Conservation (phyloP, 805 yeast species). For the Saccharomycodes ludwigii region DNA sequence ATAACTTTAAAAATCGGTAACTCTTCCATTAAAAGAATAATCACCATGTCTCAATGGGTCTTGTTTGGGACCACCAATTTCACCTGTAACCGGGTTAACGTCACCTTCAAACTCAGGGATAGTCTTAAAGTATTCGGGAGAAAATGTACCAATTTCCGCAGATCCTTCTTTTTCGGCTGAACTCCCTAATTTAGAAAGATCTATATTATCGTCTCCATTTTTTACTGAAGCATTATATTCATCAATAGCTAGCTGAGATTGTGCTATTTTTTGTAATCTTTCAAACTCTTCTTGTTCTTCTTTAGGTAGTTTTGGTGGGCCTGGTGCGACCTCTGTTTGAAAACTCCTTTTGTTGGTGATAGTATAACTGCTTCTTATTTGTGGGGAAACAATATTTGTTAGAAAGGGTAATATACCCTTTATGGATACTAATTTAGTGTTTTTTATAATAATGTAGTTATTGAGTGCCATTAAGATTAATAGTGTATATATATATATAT, state of each 20-base stretch:
- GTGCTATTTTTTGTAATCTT: constrained; percentile 66
- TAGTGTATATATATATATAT: too few species aligned
- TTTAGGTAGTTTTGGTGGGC: constrained; percentile 23
- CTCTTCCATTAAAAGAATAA: constrained; percentile 92
- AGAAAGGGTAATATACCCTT: too few species aligned
- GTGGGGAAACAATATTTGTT: too few species aligned
- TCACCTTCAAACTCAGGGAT: constrained; percentile 96
- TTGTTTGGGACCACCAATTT: constrained; percentile 94
- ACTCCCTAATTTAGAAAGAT: constrained; percentile 16
- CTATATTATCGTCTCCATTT: too few species aligned
- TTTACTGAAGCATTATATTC: constrained; percentile 45
- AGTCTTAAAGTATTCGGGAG: constrained; percentile 60
- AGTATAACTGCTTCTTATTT: too few species aligned
- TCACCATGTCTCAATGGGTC: constrained; percentile 89
- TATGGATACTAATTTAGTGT: too few species aligned
- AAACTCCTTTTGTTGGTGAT: too few species aligned
- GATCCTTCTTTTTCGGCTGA: constrained; percentile 18
- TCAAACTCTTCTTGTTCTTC: constrained; percentile 69
- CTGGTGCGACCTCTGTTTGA: constrained; percentile 14
- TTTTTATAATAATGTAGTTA: too few species aligned
- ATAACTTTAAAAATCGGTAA: constrained; percentile 67
- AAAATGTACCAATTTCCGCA: constrained; percentile 48
- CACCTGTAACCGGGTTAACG: constrained; percentile 87
- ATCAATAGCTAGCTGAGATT: constrained; percentile 64
- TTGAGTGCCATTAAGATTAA: too few species aligned